These are phyloP conservation scores for Cantharellus anzutake DNA, from an alignment of 768 basidiomycete species.

Conservation along the genomic window DNA sequence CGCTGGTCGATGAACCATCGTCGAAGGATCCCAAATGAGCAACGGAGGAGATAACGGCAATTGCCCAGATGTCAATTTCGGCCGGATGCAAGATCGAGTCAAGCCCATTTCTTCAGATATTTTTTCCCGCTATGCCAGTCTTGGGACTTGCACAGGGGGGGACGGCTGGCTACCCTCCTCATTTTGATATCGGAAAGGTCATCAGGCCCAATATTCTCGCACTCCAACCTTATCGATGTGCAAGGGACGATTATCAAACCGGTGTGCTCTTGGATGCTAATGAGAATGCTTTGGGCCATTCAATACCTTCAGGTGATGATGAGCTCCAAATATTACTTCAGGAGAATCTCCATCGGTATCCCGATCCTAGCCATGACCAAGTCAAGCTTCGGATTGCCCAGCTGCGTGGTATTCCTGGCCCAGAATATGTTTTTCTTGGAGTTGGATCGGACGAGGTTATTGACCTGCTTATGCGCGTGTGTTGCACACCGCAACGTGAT, in stretches of 20 bases:
- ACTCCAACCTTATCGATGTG: conserved; percentile 85
- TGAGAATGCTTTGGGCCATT: conserved; percentile 86
- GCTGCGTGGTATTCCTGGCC: conserved; percentile 45
- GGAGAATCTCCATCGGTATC: conserved; percentile 61
- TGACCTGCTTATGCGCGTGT: conserved; percentile 81
- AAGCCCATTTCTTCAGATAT: too few species aligned
- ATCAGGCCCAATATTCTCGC: conserved; percentile 90
- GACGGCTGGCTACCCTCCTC: conserved; percentile 29
- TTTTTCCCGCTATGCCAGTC: not conserved
- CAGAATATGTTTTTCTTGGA: conserved; percentile 70
- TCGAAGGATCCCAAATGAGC: too few species aligned
- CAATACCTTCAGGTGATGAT: conserved; percentile 31
- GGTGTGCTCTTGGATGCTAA: conserved; percentile 95
- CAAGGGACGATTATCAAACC: conserved; percentile 82
- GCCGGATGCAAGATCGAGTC: too few species aligned
- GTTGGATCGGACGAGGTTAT: conserved; percentile 96
- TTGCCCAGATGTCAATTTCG: too few species aligned
- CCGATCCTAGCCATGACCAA: conserved; percentile 67
- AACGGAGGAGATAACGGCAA: too few species aligned
- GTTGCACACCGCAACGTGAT: conserved; percentile 60
- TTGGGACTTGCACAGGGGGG: not conserved
- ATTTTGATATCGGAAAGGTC: conserved; percentile 68
- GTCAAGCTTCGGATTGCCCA: conserved; percentile 62
- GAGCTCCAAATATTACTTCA: conserved; percentile 13
- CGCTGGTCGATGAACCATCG: too few species aligned